phyloP scores from a whole-genome alignment of 192 early-diverging fungal species.

The Entomortierella beljakovae region DNA sequence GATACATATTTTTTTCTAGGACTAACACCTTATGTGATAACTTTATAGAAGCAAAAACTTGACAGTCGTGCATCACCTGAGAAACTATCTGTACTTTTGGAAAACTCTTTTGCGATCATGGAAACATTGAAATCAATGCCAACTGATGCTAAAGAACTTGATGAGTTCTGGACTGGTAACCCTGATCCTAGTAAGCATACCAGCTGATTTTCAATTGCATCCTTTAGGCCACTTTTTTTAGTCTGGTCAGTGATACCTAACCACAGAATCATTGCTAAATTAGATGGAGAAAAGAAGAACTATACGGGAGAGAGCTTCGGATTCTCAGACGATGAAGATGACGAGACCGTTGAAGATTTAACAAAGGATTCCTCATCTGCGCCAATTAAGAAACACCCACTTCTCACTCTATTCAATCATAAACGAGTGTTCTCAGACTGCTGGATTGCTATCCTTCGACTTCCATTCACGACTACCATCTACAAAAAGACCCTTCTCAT shows the following conservation, averaged over 20 bases:
- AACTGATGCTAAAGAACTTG: conserved; percentile 60
- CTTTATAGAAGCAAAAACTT: conserved; percentile 50
- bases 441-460: conserved; percentile 82
- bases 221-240: background rate
- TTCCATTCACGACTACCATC: conserved; percentile 74
- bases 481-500: conserved; percentile 86
- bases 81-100: conserved; percentile 58
- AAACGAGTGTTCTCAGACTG: conserved; percentile 78
- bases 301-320: conserved; percentile 38
- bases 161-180: conserved; percentile 74
- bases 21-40: background rate
- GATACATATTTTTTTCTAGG: background rate
- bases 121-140: conserved; percentile 70
- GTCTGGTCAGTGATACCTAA: background rate
- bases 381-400: conserved; percentile 31
- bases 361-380: conserved; percentile 29
- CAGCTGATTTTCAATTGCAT: background rate
- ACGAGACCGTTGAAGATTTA: conserved; percentile 41
- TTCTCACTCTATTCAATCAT: conserved; percentile 68
- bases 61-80: conserved; percentile 23
- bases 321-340: conserved; percentile 48
- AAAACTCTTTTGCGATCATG: conserved; percentile 72
- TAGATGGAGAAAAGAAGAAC: conserved; percentile 52
- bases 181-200: conserved; percentile 54
- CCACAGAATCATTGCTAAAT: too few species aligned